Percentiles rank a stretch among this genome's conserved stretches.
Conservation (phyloP, 306 rosid genomes). For the Calophaca sinica region DNA sequence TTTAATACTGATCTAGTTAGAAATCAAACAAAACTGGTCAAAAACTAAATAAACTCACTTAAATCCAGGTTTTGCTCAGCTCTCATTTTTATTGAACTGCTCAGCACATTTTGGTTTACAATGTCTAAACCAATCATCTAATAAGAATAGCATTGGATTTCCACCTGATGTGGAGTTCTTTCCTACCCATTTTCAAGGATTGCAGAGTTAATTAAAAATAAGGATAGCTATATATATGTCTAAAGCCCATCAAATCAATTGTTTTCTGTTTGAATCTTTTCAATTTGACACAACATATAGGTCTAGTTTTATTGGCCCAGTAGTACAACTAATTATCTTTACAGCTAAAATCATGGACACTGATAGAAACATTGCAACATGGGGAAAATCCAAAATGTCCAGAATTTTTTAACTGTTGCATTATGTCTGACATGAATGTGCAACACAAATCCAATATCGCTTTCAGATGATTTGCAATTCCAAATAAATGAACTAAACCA, state of each 20-base stretch:
- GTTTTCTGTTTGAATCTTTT: neutral
- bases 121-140: neutral
- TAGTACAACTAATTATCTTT: neutral
- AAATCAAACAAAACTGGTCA: conserved; percentile 27
- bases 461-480: conserved; percentile 28
- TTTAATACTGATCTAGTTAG: conserved; percentile 24
- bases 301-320: conserved; percentile 3
- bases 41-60: conserved; percentile 16
- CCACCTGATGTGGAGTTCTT: neutral
- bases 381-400: conserved; percentile 18
- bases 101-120: conserved; percentile 8
- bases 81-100: conserved; percentile 5
- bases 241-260: conserved; percentile 9
- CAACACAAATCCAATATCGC: neutral
- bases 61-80: neutral
- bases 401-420: conserved; percentile 11
- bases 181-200: no score
- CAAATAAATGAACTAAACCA: conserved; percentile 23
- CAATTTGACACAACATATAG: conserved; percentile 12
- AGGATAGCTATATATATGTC: neutral
- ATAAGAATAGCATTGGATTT: neutral
- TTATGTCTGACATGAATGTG: conserved; percentile 2
- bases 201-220: no score
- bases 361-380: neutral
- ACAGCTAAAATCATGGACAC: conserved; percentile 30